These are phyloP conservation scores for Erythrobasidium yunnanense DNA, from an alignment of 768 basidiomycete species.

Conservation along the genomic window DNA sequence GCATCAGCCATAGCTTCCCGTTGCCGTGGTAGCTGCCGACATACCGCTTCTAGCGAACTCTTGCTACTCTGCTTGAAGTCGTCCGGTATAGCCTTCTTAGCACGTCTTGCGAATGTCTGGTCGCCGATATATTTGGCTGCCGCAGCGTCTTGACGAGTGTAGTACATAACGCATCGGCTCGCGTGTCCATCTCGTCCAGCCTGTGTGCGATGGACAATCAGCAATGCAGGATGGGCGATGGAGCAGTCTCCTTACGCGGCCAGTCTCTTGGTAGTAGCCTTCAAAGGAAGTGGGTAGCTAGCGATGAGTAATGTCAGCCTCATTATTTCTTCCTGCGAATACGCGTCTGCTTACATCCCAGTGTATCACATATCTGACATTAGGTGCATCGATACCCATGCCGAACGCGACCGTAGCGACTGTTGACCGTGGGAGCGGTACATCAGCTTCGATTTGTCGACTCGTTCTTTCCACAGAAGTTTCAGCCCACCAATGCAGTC, in stretches of 20 bases:
- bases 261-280: conserved; percentile 29
- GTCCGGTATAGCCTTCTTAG: conserved; percentile 7
- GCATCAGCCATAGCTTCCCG: too few relatives aligned
- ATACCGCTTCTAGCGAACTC: conserved; percentile 3
- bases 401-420: conserved; percentile 29
- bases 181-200: conserved; percentile 27
- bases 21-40: too few relatives aligned
- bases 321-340: neutral
- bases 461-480: neutral
- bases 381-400: conserved; percentile 28
- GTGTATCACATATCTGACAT: conserved; percentile 25
- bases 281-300: conserved; percentile 28
- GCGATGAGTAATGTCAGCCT: neutral
- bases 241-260: conserved; percentile 10
- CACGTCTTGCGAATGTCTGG: neutral
- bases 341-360: conserved; percentile 4
- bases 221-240: neutral
- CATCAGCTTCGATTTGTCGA: neutral
- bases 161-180: conserved; percentile 22
- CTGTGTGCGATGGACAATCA: neutral
- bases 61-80: neutral
- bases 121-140: conserved; percentile 3
- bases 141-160: conserved; percentile 8
- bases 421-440: too few relatives aligned
- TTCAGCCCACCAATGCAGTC: conserved; percentile 23